Percentiles rank a stretch among this genome's conserved stretches.
Evolutionary conservation across 768 basidiomycete genomes (phyloP).

Genomic region (Mycena rebaudengoi): DNA sequence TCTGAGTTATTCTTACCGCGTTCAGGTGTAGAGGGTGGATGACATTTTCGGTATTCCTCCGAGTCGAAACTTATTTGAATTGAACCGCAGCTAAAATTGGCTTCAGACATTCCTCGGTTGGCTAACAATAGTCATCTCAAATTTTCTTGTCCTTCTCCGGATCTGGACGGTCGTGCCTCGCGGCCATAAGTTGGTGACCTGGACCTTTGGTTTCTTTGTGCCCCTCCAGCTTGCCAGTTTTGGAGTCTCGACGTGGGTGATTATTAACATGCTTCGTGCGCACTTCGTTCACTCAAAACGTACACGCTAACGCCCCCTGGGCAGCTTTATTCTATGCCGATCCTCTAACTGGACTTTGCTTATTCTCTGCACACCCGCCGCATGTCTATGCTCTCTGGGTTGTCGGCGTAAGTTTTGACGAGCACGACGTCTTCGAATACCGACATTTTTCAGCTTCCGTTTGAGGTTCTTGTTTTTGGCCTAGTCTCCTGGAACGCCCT

Average conservation of each 20-base stretch:
- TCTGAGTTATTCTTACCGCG: too few species aligned
- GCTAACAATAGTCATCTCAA: slow-evolving; percentile 13
- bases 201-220: slow-evolving; percentile 33
- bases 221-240: slow-evolving; percentile 31
- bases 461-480: slow-evolving; percentile 40
- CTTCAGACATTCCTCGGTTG: slow-evolving; percentile 6
- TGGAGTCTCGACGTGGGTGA: slow-evolving; percentile 26
- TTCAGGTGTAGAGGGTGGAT: slow-evolving; percentile 23
- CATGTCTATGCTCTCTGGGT: slow-evolving; percentile 35
- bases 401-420: slow-evolving; percentile 32
- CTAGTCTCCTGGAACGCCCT: slow-evolving; percentile 39
- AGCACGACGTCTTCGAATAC: too few species aligned
- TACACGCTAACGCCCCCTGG: background rate
- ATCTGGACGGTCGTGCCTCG: slow-evolving; percentile 42
- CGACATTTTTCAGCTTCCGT: slow-evolving; percentile 29
- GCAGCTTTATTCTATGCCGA: slow-evolving; percentile 11
- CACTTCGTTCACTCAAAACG: background rate
- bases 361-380: slow-evolving; percentile 29
- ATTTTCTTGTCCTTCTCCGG: slow-evolving; percentile 39
- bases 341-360: slow-evolving; percentile 27
- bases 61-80: background rate
- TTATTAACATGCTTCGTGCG: slow-evolving; percentile 33
- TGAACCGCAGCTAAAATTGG: background rate
- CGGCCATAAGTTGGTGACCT: slow-evolving; percentile 26
- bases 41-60: background rate